These are phyloP conservation scores for Xylaria sp. DNA, from an alignment of 2,329 filamentous ascomycete species.

Conservation along the genomic window DNA sequence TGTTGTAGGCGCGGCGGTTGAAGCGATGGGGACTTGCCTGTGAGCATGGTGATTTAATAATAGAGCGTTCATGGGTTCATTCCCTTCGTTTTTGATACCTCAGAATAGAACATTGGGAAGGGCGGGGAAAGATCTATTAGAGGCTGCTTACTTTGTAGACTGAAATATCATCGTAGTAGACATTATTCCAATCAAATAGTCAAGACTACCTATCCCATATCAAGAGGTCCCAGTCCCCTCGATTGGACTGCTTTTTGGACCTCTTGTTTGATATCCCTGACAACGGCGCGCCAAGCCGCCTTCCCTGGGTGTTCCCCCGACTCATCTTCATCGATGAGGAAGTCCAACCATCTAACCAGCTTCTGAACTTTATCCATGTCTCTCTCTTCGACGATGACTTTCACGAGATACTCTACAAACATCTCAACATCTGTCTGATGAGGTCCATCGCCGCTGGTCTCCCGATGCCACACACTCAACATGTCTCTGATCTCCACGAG, in stretches of 20 bases:
- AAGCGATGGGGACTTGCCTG: not conserved
- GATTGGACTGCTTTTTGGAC: constrained; percentile 66
- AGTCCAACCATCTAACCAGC: constrained; percentile 74
- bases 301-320: constrained; percentile 50
- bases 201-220: constrained; percentile 49
- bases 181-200: constrained; percentile 18
- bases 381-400: constrained; percentile 78
- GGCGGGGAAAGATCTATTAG: not conserved
- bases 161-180: constrained; percentile 14
- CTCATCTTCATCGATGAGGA: constrained; percentile 63
- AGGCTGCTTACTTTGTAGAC: constrained; percentile 8
- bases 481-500: constrained; percentile 75
- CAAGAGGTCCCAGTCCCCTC: constrained; percentile 66
- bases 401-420: constrained; percentile 75
- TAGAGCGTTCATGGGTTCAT: not conserved
- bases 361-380: constrained; percentile 80
- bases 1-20: not conserved
- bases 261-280: constrained; percentile 57
- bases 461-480: constrained; percentile 78
- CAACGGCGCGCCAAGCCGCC: constrained; percentile 58
- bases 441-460: constrained; percentile 78
- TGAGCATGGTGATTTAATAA: not conserved
- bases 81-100: not conserved
- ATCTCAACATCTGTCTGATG: constrained; percentile 81
- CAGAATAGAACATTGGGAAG: not conserved